Evolutionary conservation across 768 basidiomycete species (phyloP).

Genomic region (Tubosaeta sp.): DNA sequence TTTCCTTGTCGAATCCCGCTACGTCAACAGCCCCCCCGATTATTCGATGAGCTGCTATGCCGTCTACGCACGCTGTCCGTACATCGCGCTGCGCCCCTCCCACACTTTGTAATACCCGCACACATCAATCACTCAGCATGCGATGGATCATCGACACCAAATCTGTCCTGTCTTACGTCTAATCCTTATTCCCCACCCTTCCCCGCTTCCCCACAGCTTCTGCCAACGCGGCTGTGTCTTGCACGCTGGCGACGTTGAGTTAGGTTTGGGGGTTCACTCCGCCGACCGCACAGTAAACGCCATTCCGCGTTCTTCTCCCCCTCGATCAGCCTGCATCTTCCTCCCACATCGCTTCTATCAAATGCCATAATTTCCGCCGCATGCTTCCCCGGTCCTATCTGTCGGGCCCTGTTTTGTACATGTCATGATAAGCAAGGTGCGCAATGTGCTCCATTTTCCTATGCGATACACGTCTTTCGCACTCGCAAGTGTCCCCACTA

Average conservation of each 20-base stretch:
- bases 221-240: neutral
- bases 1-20: neutral
- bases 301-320: conserved; percentile 3
- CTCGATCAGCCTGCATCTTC: conserved; percentile 20
- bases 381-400: conserved; percentile 6
- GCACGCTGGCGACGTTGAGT: neutral
- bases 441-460: neutral
- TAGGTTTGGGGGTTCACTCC: neutral
- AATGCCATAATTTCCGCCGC: conserved; percentile 19
- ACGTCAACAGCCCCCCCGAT: neutral
- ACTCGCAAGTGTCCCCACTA: neutral
- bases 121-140: neutral
- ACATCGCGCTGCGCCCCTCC: neutral
- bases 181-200: conserved; percentile 17
- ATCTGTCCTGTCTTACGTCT: conserved; percentile 5
- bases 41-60: neutral
- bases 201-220: conserved; percentile 24
- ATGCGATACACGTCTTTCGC: neutral
- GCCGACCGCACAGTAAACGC: conserved; percentile 8
- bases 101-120: neutral
- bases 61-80: neutral
- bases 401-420: conserved; percentile 8
- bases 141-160: conserved; percentile 1
- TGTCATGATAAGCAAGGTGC: conserved; percentile 1
- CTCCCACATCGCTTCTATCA: conserved; percentile 18